phyloP scores from a whole-genome alignment of 176 grass and related monocot genomes.

The Cenchrus purpureus region DNA sequence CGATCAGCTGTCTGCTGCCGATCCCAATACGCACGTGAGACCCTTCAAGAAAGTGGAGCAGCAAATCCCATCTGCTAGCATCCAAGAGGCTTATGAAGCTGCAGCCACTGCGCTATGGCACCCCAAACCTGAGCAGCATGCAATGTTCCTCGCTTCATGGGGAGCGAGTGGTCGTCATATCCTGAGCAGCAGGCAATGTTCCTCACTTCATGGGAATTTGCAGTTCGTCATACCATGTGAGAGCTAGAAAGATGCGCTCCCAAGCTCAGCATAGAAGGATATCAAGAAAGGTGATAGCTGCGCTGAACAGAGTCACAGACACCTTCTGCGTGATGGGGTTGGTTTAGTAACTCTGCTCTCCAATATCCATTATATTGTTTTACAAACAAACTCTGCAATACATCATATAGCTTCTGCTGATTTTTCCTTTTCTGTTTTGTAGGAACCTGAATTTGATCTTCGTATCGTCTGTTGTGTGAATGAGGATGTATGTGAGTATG shows the following conservation, averaged over 20 bases:
- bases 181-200: too few relatives aligned
- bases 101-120: constrained; percentile 18
- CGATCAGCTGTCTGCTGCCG: too few relatives aligned
- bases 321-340: constrained; percentile 23
- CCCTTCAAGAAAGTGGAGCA: too few relatives aligned
- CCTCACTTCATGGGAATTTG: not conserved
- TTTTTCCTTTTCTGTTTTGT: not conserved
- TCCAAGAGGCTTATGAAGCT: constrained; percentile 1
- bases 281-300: constrained; percentile 1
- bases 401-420: too few relatives aligned
- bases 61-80: too few relatives aligned
- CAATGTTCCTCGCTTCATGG: not conserved
- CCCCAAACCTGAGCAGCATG: not conserved
- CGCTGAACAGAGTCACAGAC: not conserved
- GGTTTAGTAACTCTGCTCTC: not conserved
- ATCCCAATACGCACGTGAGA: too few relatives aligned
- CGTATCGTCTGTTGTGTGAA: constrained; percentile 35
- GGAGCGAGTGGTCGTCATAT: not conserved
- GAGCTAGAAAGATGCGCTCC: not conserved
- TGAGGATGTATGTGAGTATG: constrained; percentile 14
- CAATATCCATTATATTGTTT: too few relatives aligned
- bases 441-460: constrained; percentile 32
- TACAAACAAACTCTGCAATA: too few relatives aligned
- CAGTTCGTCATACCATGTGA: not conserved
- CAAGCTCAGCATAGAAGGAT: not conserved